These are phyloP conservation scores for Aspergillus nanangensis DNA, from an alignment of 495 filamentous ascomycete species.

Conservation along the genomic window DNA sequence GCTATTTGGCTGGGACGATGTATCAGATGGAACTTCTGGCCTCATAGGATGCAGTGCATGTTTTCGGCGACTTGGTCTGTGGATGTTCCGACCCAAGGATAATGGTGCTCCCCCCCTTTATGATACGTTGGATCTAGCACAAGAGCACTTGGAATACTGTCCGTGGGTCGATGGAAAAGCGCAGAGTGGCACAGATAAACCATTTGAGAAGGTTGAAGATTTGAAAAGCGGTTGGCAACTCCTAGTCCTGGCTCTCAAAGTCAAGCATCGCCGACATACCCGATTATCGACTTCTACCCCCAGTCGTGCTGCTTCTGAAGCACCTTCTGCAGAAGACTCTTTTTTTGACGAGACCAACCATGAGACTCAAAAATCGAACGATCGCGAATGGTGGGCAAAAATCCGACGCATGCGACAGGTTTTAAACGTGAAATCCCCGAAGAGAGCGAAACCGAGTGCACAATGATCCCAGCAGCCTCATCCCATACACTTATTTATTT, in stretches of 20 bases:
- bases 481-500: too few relatives aligned
- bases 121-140: conserved; percentile 56
- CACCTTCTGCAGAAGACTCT: conserved; percentile 15
- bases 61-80: conserved; percentile 84
- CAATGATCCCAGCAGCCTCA: too few relatives aligned
- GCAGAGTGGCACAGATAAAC: conserved; percentile 46
- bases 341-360: conserved; percentile 24
- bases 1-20: conserved; percentile 80
- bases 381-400: conserved; percentile 50
- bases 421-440: conserved; percentile 38
- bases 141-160: conserved; percentile 76
- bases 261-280: conserved; percentile 33
- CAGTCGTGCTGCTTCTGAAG: conserved; percentile 19
- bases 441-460: conserved; percentile 18
- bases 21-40: conserved; percentile 59
- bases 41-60: conserved; percentile 78
- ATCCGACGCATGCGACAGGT: conserved; percentile 45
- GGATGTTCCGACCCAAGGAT: conserved; percentile 74
- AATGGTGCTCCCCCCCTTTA: conserved; percentile 55
- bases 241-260: conserved; percentile 34
- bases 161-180: conserved; percentile 65
- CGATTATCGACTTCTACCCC: conserved; percentile 24
- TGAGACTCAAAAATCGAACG: conserved; percentile 36
- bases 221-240: conserved; percentile 44
- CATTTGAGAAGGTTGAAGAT: conserved; percentile 27